Evolutionary conservation across 106 monocot genomes (phyloP).

Genomic region (Amphibolis antarctica): DNA sequence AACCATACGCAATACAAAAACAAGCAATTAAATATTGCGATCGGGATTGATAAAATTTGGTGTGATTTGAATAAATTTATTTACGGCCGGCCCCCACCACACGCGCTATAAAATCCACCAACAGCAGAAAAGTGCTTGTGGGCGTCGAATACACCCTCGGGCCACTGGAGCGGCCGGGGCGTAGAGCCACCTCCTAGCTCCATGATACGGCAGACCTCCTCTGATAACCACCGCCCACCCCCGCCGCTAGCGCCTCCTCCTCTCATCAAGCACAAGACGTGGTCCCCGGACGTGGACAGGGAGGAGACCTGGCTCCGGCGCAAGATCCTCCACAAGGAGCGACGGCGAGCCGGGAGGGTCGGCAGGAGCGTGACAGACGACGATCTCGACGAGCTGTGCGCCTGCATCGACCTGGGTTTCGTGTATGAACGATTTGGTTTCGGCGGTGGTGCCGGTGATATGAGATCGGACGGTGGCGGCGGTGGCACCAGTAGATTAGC

Average conservation of each 20-base stretch:
- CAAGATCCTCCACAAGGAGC: slow-evolving; percentile 19
- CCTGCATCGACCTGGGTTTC: slow-evolving; percentile 66
- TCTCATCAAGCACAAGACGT: slow-evolving; percentile 6
- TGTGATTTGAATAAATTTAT: no score
- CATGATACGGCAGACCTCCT: not conserved
- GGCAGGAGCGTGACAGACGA: slow-evolving; percentile 31
- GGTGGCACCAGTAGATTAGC: slow-evolving; percentile 14
- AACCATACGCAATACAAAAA: no score
- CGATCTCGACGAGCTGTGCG: slow-evolving; percentile 79
- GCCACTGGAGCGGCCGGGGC: no score
- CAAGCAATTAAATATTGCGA: no score
- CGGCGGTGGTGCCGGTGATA: not conserved
- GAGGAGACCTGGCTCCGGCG: slow-evolving; percentile 23
- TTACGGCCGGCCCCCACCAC: no score
- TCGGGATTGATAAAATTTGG: no score
- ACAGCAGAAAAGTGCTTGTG: no score
- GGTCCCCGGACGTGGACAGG: slow-evolving; percentile 6
- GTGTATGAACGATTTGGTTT: slow-evolving; percentile 21
- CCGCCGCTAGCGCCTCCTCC: not conserved
- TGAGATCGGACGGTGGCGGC: no score
- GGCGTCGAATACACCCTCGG: no score
- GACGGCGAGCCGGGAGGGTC: not conserved
- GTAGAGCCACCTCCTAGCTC: not conserved
- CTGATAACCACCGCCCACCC: not conserved
- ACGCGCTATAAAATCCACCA: no score